phyloP scores from a whole-genome alignment of 2,329 filamentous ascomycete genomes.

The Claviceps monticola region DNA sequence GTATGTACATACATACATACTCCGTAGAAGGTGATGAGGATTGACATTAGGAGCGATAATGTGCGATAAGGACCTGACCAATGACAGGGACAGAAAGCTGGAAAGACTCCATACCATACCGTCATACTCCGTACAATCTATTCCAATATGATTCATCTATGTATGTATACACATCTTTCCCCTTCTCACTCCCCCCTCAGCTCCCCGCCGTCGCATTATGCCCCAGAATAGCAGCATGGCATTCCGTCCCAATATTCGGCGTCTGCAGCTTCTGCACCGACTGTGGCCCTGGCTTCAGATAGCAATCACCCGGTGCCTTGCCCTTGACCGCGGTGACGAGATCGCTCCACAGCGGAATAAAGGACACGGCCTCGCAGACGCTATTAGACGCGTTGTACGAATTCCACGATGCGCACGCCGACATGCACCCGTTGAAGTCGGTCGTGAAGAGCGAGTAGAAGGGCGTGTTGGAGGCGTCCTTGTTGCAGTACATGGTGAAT shows the following conservation, averaged over 20 bases:
- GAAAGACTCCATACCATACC: too few relatives aligned
- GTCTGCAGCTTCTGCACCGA: not conserved
- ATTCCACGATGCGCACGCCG: constrained; percentile 29
- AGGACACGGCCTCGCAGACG: constrained; percentile 8
- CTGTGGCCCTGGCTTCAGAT: constrained; percentile 4
- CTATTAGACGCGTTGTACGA: constrained; percentile 4
- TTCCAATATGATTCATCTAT: not conserved
- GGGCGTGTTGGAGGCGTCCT: constrained; percentile 23
- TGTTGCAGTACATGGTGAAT: constrained; percentile 31
- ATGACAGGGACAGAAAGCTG: too few relatives aligned
- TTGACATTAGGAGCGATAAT: too few relatives aligned
- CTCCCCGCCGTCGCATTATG: not conserved
- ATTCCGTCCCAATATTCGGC: constrained; percentile 4
- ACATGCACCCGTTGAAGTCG: constrained; percentile 31
- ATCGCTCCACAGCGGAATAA: constrained; percentile 9
- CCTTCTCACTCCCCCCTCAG: not conserved
- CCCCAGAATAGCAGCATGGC: not conserved
- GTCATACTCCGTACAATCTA: too few relatives aligned
- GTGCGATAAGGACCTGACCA: too few relatives aligned
- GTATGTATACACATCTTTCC: not conserved
- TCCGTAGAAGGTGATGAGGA: too few relatives aligned
- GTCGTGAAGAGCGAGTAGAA: constrained; percentile 28
- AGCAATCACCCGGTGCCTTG: constrained; percentile 4
- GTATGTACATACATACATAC: too few relatives aligned
- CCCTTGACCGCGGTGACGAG: not conserved